Evolutionary conservation across 257 asterid genomes (phyloP).

Genomic region (Pogostemon cablin): DNA sequence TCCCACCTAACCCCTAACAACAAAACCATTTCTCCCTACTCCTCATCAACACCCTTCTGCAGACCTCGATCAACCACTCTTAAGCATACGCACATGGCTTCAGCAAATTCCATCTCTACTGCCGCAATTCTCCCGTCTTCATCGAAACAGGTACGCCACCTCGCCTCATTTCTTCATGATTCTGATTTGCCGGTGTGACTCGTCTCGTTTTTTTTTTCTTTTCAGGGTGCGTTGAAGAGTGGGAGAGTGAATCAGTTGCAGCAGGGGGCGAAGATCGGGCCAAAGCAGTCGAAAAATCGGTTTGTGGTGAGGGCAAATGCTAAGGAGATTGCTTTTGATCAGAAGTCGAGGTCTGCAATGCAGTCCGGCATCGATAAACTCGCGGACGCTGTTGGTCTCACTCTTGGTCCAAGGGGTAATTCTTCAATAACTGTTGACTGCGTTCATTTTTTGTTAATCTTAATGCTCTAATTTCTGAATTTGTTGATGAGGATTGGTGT

Average conservation of each 20-base stretch:
- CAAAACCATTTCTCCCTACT: neutral
- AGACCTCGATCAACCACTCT: conserved; percentile 20
- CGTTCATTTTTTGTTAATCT: neutral
- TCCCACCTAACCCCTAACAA: conserved; percentile 31
- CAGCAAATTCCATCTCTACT: conserved; percentile 74
- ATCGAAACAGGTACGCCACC: conserved; percentile 50
- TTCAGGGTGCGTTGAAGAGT: conserved; percentile 56
- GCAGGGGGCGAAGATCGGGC: conserved; percentile 61
- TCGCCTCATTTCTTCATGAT: neutral
- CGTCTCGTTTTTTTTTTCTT: neutral
- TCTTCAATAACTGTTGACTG: neutral
- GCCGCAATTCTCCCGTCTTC: conserved; percentile 63
- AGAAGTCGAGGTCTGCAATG: conserved; percentile 80
- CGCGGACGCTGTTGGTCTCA: conserved; percentile 89
- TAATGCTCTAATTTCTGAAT: conserved; percentile 2
- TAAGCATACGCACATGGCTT: conserved; percentile 57
- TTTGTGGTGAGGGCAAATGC: conserved; percentile 79
- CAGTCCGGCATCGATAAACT: conserved; percentile 93
- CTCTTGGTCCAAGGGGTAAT: conserved; percentile 96
- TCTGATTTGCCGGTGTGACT: neutral
- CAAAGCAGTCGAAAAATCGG: conserved; percentile 60
- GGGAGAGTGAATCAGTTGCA: conserved; percentile 65
- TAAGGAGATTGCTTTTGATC: conserved; percentile 96
- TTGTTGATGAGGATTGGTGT: neutral
- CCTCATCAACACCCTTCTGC: neutral